Evolutionary conservation across 164 flowering plant species (phyloP).

Genomic region (Magnolia officinalis): DNA sequence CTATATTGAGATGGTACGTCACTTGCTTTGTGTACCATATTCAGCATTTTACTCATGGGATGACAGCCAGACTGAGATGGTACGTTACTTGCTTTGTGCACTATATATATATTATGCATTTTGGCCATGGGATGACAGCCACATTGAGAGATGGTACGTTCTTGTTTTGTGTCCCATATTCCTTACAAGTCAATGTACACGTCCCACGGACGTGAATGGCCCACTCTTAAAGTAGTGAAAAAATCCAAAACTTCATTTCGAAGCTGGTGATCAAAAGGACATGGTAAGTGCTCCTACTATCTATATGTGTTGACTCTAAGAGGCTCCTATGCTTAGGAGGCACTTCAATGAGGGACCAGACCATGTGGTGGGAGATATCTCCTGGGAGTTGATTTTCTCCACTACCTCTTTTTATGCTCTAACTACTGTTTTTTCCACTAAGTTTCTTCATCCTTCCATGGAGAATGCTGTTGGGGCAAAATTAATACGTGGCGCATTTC

Average conservation of each 20-base stretch:
- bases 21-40: too few species aligned
- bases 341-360: not conserved
- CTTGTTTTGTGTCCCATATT: not conserved
- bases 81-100: not conserved
- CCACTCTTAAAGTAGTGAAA: not conserved
- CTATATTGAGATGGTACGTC: not conserved
- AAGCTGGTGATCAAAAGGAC: not conserved
- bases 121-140: not conserved
- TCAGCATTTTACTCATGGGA: not conserved
- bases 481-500: too few species aligned
- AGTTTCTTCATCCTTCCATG: not conserved
- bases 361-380: not conserved
- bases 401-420: not conserved
- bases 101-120: not conserved
- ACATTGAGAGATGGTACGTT: not conserved
- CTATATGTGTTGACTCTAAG: not conserved
- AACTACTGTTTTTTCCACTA: not conserved
- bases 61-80: not conserved
- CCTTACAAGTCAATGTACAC: not conserved
- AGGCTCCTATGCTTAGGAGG: not conserved
- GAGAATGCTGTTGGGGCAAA: too few species aligned
- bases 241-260: too few species aligned
- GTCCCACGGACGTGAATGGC: not conserved
- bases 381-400: not conserved
- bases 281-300: not conserved